These are phyloP conservation scores for Vitis vinifera DNA, from an alignment of 164 flowering plant species.

Conservation along the genomic window DNA sequence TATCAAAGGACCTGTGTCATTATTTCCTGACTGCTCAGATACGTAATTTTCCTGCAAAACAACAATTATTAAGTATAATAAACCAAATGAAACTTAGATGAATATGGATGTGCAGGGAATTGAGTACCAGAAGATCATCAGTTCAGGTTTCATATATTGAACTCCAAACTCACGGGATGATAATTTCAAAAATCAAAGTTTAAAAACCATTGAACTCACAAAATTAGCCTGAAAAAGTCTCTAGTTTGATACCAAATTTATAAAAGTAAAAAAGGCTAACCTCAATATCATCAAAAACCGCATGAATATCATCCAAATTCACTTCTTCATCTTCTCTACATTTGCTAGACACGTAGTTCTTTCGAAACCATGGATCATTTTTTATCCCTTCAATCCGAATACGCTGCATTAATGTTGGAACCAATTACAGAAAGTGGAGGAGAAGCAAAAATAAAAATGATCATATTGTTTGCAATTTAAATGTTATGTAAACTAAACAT, in stretches of 20 bases:
- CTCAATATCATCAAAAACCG: slow-evolving; percentile 96
- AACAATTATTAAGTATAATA: background rate
- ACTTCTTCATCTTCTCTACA: slow-evolving; percentile 71
- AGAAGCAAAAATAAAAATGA: background rate
- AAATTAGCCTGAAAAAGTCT: too few relatives aligned
- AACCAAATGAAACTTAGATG: background rate
- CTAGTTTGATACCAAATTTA: background rate
- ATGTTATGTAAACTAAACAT: too few relatives aligned
- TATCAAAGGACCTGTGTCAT: slow-evolving; percentile 62
- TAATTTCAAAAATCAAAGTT: background rate
- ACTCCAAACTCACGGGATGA: background rate
- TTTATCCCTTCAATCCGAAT: slow-evolving; percentile 71
- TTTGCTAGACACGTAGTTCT: slow-evolving; percentile 54
- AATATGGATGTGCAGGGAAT: background rate
- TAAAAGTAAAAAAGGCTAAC: slow-evolving; percentile 27
- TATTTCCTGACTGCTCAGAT: slow-evolving; percentile 50
- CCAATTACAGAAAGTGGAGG: slow-evolving; percentile 1
- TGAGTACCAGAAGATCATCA: background rate
- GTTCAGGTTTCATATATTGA: background rate
- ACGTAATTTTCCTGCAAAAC: slow-evolving; percentile 75
- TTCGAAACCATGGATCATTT: slow-evolving; percentile 74
- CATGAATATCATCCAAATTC: slow-evolving; percentile 85
- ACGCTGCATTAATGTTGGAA: slow-evolving; percentile 54
- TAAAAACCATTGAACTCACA: background rate
- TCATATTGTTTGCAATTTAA: too few relatives aligned